Percentiles rank a stretch among this genome's conserved stretches.
Conservation (phyloP, 805 yeast species). For the Teunomyces gatunensis region DNA sequence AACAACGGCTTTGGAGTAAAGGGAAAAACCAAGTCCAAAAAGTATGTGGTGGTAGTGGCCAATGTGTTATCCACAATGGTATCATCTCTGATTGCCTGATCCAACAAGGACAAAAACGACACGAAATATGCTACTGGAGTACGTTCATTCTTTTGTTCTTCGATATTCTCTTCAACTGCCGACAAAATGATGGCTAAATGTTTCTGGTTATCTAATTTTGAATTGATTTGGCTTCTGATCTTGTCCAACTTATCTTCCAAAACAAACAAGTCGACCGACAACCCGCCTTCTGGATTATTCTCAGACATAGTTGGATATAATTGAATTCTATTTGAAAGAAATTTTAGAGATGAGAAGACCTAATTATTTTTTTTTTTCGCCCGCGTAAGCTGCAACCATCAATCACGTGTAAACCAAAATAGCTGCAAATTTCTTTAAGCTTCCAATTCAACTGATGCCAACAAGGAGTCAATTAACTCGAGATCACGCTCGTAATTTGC, state of each 20-base stretch:
- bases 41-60: constrained; percentile 75
- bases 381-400: neutral
- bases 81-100: constrained; percentile 58
- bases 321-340: constrained; percentile 4
- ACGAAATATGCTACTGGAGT: constrained; percentile 82
- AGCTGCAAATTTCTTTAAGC: constrained; percentile 16
- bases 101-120: constrained; percentile 77
- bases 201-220: constrained; percentile 85
- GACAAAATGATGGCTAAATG: constrained; percentile 77
- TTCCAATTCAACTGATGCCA: constrained; percentile 27
- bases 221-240: constrained; percentile 67
- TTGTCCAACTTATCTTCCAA: constrained; percentile 62
- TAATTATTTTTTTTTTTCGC: neutral
- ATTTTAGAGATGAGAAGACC: neutral
- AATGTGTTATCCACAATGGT: constrained; percentile 57
- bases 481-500: constrained; percentile 24
- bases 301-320: constrained; percentile 20
- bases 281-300: constrained; percentile 40
- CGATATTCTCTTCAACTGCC: constrained; percentile 87
- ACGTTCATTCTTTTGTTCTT: constrained; percentile 57
- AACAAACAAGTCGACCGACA: constrained; percentile 39
- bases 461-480: constrained; percentile 26
- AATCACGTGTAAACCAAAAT: constrained; percentile 1
- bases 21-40: constrained; percentile 77
- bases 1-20: constrained; percentile 67